Base-by-base conservation (phyloP, 352 stramenopile species). In the Albugo laibachii region DNA sequence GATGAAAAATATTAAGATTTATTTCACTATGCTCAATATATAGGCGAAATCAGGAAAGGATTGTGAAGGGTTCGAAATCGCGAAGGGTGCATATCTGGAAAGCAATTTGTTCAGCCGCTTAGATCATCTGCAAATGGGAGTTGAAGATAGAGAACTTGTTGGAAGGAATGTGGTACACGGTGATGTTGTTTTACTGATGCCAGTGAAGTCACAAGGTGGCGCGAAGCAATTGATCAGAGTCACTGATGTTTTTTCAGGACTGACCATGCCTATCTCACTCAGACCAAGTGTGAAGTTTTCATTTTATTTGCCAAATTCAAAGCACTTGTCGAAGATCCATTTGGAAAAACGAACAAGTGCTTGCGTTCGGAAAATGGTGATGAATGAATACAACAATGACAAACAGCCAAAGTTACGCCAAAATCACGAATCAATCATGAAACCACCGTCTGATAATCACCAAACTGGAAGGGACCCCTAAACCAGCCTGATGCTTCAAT, bases 351-450 rank as follows among this genome's bases (percentile, higher is more conserved):
- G 0, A 49, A n/a, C n/a, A 58, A 64, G 45, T 49, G 39, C 20
- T 13, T 72, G 11, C 44, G 57, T 4, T 59, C 59, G 4, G 57
- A 66, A 53, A 65, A 65, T n/a, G 62, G 54, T 1, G 52, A 41
- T 2, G 53, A n/a, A n/a, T n/a, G n/a, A 68, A 39, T 57, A 60
- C 24, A 19, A 10, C 16, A 63, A 37, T 53, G 24, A 31, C 24
- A 31, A 31, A 31, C 8, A 10, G 3, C 3, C 24, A 3, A 10
- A 31, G 3, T 31, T 31, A 31, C 8, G 24, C 24, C 3, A 31
- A 31, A 31, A 31, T 31, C 8, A 3, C 24, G 8, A 31, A 31
- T 31, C 24, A 31, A 10, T 10, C 24, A 31, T 31, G 3, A 31
- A 31, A 31, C 35, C 16, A 57, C 45, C 4, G 54, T 56, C 27